These are phyloP conservation scores for Exophiala alcalophila DNA, from an alignment of 2,329 filamentous ascomycete genomes.

Conservation along the genomic window DNA sequence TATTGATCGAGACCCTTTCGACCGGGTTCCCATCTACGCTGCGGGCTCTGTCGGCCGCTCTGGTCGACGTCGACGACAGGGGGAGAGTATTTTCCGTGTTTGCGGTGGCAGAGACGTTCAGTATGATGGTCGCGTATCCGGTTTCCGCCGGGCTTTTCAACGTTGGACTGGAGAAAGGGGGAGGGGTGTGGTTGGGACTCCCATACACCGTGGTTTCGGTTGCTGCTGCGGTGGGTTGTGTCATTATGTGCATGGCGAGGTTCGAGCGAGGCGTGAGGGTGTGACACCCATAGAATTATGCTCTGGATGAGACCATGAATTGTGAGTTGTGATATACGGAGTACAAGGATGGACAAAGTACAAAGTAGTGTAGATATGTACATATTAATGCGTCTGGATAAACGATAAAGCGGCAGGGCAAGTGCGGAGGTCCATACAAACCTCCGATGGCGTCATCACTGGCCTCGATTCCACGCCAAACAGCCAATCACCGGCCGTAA, in stretches of 20 bases:
- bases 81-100: constrained; percentile 51
- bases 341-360: too few species aligned
- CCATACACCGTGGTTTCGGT: constrained; percentile 38
- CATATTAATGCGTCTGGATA: too few species aligned
- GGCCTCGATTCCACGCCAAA: too few species aligned
- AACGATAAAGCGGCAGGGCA: too few species aligned
- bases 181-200: constrained; percentile 47
- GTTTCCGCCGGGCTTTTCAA: constrained; percentile 47
- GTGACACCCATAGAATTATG: too few species aligned
- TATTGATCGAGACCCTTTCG: constrained; percentile 49
- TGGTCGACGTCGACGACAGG: constrained; percentile 48
- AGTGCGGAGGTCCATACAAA: too few species aligned
- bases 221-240: constrained; percentile 1
- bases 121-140: constrained; percentile 48
- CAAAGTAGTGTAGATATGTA: too few species aligned
- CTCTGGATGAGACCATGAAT: too few species aligned
- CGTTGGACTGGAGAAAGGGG: constrained; percentile 45
- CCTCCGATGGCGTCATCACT: too few species aligned
- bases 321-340: too few species aligned
- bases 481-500: too few species aligned
- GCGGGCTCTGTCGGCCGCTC: constrained; percentile 47
- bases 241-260: constrained; percentile 15
- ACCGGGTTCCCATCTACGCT: constrained; percentile 49
- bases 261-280: constrained; percentile 13
- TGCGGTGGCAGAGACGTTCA: constrained; percentile 48